These are phyloP conservation scores for Coemansia sp. DNA, from an alignment of 192 early-diverging fungal genomes.

Conservation along the genomic window DNA sequence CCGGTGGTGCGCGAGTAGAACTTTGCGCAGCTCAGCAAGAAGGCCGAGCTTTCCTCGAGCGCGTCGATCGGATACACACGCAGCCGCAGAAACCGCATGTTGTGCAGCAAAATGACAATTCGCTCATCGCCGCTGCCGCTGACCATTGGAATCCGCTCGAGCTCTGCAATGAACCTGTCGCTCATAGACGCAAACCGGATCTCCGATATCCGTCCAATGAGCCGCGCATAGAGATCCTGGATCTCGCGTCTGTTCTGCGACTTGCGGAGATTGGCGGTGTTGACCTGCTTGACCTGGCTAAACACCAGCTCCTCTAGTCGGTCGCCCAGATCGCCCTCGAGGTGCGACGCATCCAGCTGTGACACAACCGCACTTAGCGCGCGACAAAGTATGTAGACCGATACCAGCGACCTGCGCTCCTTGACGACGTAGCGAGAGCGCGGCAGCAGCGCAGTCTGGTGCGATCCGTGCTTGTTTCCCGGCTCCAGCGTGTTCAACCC, in stretches of 20 bases:
- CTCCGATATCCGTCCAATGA: slow-evolving; percentile 90
- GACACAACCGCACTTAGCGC: slow-evolving; percentile 84
- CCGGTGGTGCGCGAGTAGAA: slow-evolving; percentile 82
- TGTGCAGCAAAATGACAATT: slow-evolving; percentile 82
- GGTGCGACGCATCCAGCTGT: slow-evolving; percentile 65
- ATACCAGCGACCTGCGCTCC: slow-evolving; percentile 60
- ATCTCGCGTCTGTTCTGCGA: slow-evolving; percentile 84
- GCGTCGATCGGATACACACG: slow-evolving; percentile 94
- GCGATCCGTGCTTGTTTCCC: slow-evolving; percentile 22
- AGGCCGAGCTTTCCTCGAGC: slow-evolving; percentile 94
- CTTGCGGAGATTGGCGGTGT: slow-evolving; percentile 72
- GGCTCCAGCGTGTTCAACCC: slow-evolving; percentile 12
- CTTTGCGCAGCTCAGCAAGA: slow-evolving; percentile 85
- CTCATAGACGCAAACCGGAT: slow-evolving; percentile 92
- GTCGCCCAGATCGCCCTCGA: slow-evolving; percentile 81
- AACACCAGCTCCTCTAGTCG: slow-evolving; percentile 95
- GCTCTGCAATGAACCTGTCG: slow-evolving; percentile 89
- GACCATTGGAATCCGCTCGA: slow-evolving; percentile 71
- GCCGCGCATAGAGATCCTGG: slow-evolving; percentile 85
- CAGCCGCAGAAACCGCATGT: slow-evolving; percentile 88
- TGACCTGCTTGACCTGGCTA: slow-evolving; percentile 80
- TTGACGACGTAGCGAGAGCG: slow-evolving; percentile 44
- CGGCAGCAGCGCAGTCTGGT: slow-evolving; percentile 23
- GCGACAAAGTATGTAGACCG: slow-evolving; percentile 87
- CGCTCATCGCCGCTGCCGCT: slow-evolving; percentile 71